Evolutionary conservation across 305 asterid genomes (phyloP).

Genomic region (Fraxinus ornus): DNA sequence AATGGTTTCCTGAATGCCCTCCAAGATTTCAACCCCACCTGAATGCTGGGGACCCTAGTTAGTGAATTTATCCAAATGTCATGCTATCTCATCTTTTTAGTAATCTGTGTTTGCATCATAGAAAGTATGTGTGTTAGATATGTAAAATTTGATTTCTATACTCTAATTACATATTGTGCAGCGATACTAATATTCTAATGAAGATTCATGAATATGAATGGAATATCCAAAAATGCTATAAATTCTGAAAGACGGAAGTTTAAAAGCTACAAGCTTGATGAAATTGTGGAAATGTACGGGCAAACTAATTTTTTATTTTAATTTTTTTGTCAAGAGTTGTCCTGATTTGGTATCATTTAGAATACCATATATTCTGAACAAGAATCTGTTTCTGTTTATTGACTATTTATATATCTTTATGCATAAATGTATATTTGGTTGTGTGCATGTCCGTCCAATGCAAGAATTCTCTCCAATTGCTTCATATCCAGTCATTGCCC

Average conservation of each 20-base stretch:
- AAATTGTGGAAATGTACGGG: background rate
- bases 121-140: background rate
- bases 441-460: background rate
- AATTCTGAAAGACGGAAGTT: background rate
- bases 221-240: background rate
- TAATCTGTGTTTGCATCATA: background rate
- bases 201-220: background rate
- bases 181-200: background rate
- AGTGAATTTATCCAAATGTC: conserved; percentile 22
- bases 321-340: background rate
- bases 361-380: background rate
- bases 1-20: conserved; percentile 74
- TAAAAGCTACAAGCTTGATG: background rate
- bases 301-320: background rate
- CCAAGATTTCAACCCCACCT: conserved; percentile 68
- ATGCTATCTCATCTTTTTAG: background rate
- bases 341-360: background rate
- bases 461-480: background rate
- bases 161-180: background rate
- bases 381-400: background rate
- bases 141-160: background rate
- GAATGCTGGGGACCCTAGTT: conserved; percentile 89
- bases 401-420: background rate
- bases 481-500: background rate
- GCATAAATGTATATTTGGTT: background rate